These are phyloP conservation scores for Coelastrella sp. DNA, from an alignment of 139 green algal species.

Conservation along the genomic window DNA sequence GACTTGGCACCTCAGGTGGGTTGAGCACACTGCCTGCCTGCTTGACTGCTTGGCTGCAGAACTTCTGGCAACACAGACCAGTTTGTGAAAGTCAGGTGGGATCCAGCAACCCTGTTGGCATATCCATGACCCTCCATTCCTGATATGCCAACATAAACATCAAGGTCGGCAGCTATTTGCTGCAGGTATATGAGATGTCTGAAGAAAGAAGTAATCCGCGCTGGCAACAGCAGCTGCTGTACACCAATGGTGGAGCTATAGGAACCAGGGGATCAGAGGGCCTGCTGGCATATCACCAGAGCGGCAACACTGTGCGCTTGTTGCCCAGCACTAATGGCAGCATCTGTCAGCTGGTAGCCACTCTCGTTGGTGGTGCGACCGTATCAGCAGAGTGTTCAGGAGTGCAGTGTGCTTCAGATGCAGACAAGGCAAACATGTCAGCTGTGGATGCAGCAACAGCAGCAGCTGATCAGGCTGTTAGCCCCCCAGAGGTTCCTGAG, in stretches of 20 bases:
- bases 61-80: too few species aligned
- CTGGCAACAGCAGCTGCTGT: conserved; percentile 41
- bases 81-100: too few species aligned
- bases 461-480: neutral
- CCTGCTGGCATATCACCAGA: conserved; percentile 6
- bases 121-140: too few species aligned
- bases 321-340: neutral
- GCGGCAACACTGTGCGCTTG: neutral
- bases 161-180: neutral
- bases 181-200: conserved; percentile 40
- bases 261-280: neutral
- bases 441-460: too few species aligned
- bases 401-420: neutral
- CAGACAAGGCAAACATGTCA: too few species aligned
- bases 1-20: conserved; percentile 26
- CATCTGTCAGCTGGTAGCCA: neutral
- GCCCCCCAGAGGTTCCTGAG: neutral
- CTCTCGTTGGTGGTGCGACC: neutral
- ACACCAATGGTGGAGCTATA: conserved; percentile 27
- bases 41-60: too few species aligned
- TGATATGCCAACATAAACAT: too few species aligned
- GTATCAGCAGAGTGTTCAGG: neutral
- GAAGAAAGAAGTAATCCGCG: conserved; percentile 10
- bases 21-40: neutral
- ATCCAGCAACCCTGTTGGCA: too few species aligned